Conservation (phyloP, 2,329 filamentous ascomycete genomes). For the Coccinonectria pachysandricola region DNA sequence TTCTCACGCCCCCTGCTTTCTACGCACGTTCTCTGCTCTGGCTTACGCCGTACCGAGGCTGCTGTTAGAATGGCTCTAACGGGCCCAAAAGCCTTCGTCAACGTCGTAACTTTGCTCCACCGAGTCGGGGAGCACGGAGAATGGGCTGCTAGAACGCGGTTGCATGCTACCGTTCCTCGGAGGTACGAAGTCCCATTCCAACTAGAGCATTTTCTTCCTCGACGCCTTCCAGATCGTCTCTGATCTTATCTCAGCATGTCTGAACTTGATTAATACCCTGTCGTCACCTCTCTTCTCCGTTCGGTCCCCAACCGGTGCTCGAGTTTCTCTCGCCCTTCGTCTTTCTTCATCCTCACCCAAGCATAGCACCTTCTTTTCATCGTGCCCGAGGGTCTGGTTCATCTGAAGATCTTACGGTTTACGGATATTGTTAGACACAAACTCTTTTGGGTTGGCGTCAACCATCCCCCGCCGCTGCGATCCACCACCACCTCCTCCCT, state of each 20-base stretch:
- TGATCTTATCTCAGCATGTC: conserved; percentile 8
- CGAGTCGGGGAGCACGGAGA: background rate
- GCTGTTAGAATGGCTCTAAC: too few relatives aligned
- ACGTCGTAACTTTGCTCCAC: background rate
- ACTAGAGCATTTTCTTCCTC: conserved; percentile 2
- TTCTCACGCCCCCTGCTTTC: background rate
- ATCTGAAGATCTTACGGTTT: conserved; percentile 6
- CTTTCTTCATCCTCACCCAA: conserved; percentile 1
- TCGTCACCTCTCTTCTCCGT: conserved; percentile 10
- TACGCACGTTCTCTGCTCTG: too few relatives aligned
- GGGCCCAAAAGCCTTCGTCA: conserved; percentile 1
- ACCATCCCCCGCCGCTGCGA: conserved; percentile 4
- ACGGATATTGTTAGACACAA: background rate
- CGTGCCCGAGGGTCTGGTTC: conserved; percentile 1
- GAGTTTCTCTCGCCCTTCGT: too few relatives aligned
- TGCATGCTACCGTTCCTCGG: conserved; percentile 2
- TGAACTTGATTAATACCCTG: conserved; percentile 16
- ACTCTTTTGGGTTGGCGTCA: conserved; percentile 7
- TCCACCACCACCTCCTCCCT: conserved; percentile 2
- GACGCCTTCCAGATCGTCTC: conserved; percentile 11
- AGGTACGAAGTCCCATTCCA: conserved; percentile 2
- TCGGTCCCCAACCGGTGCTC: too few relatives aligned
- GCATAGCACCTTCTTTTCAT: conserved; percentile 5
- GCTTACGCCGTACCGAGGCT: too few relatives aligned
- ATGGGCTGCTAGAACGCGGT: conserved; percentile 1